Base-by-base conservation (phyloP, 768 basidiomycete genomes). In the Trametes cinnabarina region DNA sequence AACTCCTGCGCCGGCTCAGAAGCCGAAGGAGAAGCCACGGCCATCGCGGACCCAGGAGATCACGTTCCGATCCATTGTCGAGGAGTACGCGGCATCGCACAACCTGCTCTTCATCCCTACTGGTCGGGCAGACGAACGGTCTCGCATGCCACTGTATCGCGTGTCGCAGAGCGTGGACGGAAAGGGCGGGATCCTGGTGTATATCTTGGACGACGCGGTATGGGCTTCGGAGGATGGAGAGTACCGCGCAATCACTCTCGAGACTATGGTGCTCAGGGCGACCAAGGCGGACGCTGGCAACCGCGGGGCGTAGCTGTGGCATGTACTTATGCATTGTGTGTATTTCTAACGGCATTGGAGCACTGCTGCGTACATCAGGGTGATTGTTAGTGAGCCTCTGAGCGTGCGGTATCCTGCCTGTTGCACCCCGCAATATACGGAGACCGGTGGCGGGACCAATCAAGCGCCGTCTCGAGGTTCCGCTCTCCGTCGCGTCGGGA, bases 61-160 rank as follows among this genome's bases (percentile, higher is more conserved):
- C 64, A 95, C 94, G 2, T 98, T 98, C 83, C 82, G 89, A 17
- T 82, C 90, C 5, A 88, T 98, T 55, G 95, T 94, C 49, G 97
- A 98, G 72, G 96, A 97, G 25, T 87, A 79, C 66, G 91, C 90
- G 3, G 85, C 92, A 1, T 75, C 84, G 19, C 87, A 93, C 70
- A 92, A 98, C 72, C 74, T 98, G 65, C 71, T 99, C 37, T 92
- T 98, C 72, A 77, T 98, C 32, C 94, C 94, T 5, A 85, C 87
- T 11, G 96, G 95, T 2, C 84, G 84, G 47, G 88, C 85, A 14
- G 92, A 98, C 66, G 88, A 88, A 65, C 78, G 75, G 44, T 93
- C 94, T 17, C 83, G 95, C 54, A 90, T 95, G 86, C 93, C 93
- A 7, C 71, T 98, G 48, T 98, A 87, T 78, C 83, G 88, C 48